Conservation (phyloP, 2,329 filamentous ascomycete species). For the Thelonectria olida region DNA sequence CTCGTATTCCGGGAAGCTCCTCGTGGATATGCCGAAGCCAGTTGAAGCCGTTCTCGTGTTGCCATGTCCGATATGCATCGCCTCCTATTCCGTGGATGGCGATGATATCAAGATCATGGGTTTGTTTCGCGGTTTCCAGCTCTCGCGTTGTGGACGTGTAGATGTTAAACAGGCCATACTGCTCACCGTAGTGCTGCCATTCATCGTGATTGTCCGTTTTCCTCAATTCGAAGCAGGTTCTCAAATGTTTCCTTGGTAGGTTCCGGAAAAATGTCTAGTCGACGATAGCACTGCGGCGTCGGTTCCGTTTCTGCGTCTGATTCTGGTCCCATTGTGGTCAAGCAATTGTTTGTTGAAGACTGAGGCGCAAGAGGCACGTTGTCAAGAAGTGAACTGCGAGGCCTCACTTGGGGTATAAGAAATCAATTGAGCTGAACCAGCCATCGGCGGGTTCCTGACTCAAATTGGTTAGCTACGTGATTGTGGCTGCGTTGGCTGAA, state of each 20-base stretch:
- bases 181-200: not conserved
- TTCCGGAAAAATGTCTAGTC: not conserved
- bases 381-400: not conserved
- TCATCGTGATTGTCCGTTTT: not conserved
- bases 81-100: not conserved
- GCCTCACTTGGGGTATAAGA: not conserved
- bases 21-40: not conserved
- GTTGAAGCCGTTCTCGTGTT: not conserved
- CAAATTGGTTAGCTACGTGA: not conserved
- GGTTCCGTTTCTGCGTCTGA: not conserved
- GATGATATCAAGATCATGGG: not conserved
- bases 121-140: not conserved
- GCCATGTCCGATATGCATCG: not conserved
- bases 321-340: not conserved
- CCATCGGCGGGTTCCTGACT: not conserved
- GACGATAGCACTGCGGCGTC: not conserved
- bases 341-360: not conserved
- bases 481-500: not conserved
- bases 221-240: not conserved
- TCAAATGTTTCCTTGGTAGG: not conserved
- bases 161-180: not conserved
- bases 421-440: not conserved
- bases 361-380: not conserved
- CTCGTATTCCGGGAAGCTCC: not conserved
- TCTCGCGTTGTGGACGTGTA: not conserved